A percentile compares a stretch with the other conserved stretches of the same genome.
Evolutionary conservation across 1,284 basidiomycete species (phyloP).

Genomic region (Irpex rosettiformis): DNA sequence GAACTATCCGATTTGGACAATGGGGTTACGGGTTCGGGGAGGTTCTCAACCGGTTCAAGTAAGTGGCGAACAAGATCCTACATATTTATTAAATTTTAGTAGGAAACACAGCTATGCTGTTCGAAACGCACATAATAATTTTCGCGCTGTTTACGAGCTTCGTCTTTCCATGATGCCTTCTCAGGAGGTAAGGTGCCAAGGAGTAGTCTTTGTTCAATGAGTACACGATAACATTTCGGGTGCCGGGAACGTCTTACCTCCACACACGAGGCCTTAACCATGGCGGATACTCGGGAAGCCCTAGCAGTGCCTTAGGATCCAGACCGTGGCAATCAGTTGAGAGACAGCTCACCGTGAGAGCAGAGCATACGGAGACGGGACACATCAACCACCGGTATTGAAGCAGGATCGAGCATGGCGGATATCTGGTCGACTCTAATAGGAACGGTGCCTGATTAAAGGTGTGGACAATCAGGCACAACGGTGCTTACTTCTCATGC

Average conservation of each 20-base stretch:
- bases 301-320: slow-evolving; percentile 31
- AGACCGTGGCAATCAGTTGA: neutral
- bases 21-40: slow-evolving; percentile 44
- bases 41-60: slow-evolving; percentile 47
- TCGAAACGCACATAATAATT: slow-evolving; percentile 56
- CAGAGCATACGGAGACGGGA: slow-evolving; percentile 51
- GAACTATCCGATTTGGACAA: slow-evolving; percentile 43
- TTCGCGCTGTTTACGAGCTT: slow-evolving; percentile 57
- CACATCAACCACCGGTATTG: slow-evolving; percentile 54
- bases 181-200: slow-evolving; percentile 56
- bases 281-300: slow-evolving; percentile 64
- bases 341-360: slow-evolving; percentile 43
- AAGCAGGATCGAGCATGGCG: slow-evolving; percentile 51
- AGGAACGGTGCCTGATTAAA: slow-evolving; percentile 9
- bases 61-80: slow-evolving; percentile 68
- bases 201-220: slow-evolving; percentile 43
- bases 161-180: slow-evolving; percentile 57
- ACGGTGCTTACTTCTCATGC: slow-evolving; percentile 53
- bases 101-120: slow-evolving; percentile 20
- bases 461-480: neutral
- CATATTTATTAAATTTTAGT: slow-evolving; percentile 9
- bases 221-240: neutral
- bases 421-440: slow-evolving; percentile 51
- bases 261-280: slow-evolving; percentile 73
- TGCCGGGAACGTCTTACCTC: slow-evolving; percentile 47